phyloP scores from a whole-genome alignment of 1,284 basidiomycete species.

The Puccinia brachypodii region DNA sequence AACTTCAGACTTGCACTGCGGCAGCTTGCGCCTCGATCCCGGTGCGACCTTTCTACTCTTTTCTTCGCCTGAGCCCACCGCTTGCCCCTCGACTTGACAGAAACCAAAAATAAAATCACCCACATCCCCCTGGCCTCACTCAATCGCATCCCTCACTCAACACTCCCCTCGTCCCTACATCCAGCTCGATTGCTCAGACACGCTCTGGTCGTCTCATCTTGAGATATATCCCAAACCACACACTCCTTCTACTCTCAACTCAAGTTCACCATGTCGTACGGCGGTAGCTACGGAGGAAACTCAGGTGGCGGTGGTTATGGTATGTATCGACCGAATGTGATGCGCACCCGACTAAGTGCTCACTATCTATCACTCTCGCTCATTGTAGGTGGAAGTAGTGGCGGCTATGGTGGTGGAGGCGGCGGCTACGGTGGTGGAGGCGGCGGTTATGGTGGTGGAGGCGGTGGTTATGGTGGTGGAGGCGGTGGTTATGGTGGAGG shows the following conservation, averaged over 20 bases:
- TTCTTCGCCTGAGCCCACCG: too few species aligned
- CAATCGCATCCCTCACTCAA: too few species aligned
- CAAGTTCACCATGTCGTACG: conserved; percentile 40
- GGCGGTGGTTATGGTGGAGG: conserved; percentile 48
- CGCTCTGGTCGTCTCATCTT: neutral
- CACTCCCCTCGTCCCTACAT: too few species aligned
- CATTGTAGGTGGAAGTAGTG: neutral
- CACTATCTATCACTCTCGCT: neutral
- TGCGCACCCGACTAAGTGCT: neutral
- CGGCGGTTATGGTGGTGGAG: conserved; percentile 37
- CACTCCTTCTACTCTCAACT: neutral
- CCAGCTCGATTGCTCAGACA: neutral
- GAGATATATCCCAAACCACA: neutral
- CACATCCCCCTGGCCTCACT: too few species aligned
- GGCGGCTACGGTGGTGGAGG: conserved; percentile 48
- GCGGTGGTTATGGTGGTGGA: conserved; percentile 48
- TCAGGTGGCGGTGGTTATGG: conserved; percentile 22
- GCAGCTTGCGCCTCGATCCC: too few species aligned
- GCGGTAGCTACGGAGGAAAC: conserved; percentile 33
- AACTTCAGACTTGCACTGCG: too few species aligned
- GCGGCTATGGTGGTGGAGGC: conserved; percentile 22
- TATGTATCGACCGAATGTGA: neutral
- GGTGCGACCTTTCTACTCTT: too few species aligned
- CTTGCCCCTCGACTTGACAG: too few species aligned
- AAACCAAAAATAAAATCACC: too few species aligned